Percentiles rank a stretch among this genome's conserved stretches.
Conservation (phyloP, 2,329 filamentous ascomycete species). For the Curvularia lunata region DNA sequence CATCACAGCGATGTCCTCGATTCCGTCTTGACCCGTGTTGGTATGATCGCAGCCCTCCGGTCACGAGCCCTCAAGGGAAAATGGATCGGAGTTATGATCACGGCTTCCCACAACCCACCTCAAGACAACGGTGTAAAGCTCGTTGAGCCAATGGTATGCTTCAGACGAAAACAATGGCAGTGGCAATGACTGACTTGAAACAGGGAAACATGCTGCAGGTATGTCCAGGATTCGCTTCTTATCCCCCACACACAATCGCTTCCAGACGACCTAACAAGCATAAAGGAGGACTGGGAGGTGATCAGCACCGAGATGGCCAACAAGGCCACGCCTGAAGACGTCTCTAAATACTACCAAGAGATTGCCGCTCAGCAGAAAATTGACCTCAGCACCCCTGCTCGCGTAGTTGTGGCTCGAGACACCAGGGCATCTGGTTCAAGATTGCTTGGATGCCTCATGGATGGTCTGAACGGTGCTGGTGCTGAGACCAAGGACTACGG, state of each 20-base stretch:
- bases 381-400: conserved; percentile 70
- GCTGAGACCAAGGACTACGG: conserved; percentile 84
- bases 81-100: conserved; percentile 86
- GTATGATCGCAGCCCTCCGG: conserved; percentile 83
- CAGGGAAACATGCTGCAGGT: conserved; percentile 86
- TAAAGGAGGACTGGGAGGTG: conserved; percentile 80
- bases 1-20: conserved; percentile 74
- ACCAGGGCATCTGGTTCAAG: conserved; percentile 90
- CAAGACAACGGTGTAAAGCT: conserved; percentile 75
- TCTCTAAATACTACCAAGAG: conserved; percentile 76
- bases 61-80: conserved; percentile 89
- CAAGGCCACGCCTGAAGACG: conserved; percentile 73
- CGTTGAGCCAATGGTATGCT: conserved; percentile 82
- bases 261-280: conserved; percentile 15
- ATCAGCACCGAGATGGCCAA: conserved; percentile 92
- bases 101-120: conserved; percentile 69
- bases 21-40: conserved; percentile 90
- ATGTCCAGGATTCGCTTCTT: conserved; percentile 6
- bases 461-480: conserved; percentile 77
- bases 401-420: conserved; percentile 89
- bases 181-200: conserved; percentile 23
- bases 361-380: conserved; percentile 67
- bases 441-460: conserved; percentile 78
- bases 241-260: neutral
- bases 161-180: neutral